These are phyloP conservation scores for Pleurotus cornucopiae DNA, from an alignment of 768 basidiomycete genomes.

Conservation along the genomic window DNA sequence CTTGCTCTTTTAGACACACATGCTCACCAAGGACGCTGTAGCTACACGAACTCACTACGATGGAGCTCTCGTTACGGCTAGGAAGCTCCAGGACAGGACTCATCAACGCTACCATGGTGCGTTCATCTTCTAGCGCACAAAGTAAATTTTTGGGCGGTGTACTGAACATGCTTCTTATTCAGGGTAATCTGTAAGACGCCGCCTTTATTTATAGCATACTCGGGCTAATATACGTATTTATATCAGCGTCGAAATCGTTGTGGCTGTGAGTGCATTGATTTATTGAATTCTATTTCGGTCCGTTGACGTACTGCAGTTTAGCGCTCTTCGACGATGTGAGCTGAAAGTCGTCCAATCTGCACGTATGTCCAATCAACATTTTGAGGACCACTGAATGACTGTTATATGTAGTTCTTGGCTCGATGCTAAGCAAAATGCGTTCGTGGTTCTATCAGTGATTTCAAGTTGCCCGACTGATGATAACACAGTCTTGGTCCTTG, in stretches of 20 bases:
- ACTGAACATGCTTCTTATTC: background rate
- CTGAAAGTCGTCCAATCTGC: conserved; percentile 78
- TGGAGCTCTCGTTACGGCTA: conserved; percentile 68
- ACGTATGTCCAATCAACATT: conserved; percentile 36
- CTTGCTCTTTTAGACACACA: background rate
- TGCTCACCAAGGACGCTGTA: conserved; percentile 18
- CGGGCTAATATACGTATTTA: conserved; percentile 6
- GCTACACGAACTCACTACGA: conserved; percentile 76
- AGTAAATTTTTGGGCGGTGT: too few relatives aligned
- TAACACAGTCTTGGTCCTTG: conserved; percentile 69
- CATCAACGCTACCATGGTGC: conserved; percentile 76
- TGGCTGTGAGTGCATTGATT: conserved; percentile 52
- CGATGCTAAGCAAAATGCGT: conserved; percentile 77
- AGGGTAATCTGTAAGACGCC: conserved; percentile 64
- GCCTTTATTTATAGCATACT: background rate
- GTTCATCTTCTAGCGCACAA: conserved; percentile 13
- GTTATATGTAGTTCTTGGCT: conserved; percentile 62
- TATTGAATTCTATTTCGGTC: background rate
- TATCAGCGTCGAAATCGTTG: conserved; percentile 56
- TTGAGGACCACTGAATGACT: background rate
- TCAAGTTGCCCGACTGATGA: background rate
- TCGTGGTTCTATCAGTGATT: too few relatives aligned
- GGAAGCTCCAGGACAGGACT: conserved; percentile 77
- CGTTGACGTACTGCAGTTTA: conserved; percentile 43
- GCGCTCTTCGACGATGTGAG: conserved; percentile 80